phyloP scores from a whole-genome alignment of 2,329 filamentous ascomycete genomes.

The Eutypella sp. region DNA sequence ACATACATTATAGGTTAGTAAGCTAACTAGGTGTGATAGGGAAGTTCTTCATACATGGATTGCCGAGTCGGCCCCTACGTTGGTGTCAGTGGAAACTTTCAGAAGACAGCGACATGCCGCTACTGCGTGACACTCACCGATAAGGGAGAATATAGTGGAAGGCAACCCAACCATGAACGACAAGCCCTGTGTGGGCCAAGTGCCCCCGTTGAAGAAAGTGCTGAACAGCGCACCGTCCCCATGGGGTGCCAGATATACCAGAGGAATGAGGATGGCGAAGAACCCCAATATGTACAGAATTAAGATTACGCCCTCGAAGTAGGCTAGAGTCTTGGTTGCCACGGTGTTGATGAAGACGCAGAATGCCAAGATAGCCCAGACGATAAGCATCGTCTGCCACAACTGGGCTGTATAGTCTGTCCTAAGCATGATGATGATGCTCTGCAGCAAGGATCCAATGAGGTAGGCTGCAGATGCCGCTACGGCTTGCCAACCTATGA shows the following conservation, averaged over 20 bases:
- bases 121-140: too few species aligned
- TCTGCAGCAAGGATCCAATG: conserved; percentile 14
- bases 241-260: conserved; percentile 29
- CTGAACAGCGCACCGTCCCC: conserved; percentile 37
- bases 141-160: too few species aligned
- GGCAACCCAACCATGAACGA: conserved; percentile 41
- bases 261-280: conserved; percentile 34
- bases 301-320: conserved; percentile 38
- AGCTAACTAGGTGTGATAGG: too few species aligned
- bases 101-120: too few species aligned
- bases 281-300: conserved; percentile 40
- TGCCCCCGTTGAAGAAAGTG: conserved; percentile 42
- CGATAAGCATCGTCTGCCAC: conserved; percentile 31
- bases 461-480: conserved; percentile 9
- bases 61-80: conserved; percentile 34
- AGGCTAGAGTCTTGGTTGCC: conserved; percentile 30
- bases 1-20: too few species aligned
- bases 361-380: conserved; percentile 34
- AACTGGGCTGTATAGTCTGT: conserved; percentile 21
- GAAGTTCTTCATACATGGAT: too few species aligned
- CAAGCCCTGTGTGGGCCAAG: conserved; percentile 39
- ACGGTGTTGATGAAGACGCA: conserved; percentile 38
- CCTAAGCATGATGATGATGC: conserved; percentile 12
- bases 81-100: too few species aligned
- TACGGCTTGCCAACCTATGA: conserved; percentile 15